These are phyloP conservation scores for Suillus ampliporus DNA, from an alignment of 768 basidiomycete genomes.

Conservation along the genomic window DNA sequence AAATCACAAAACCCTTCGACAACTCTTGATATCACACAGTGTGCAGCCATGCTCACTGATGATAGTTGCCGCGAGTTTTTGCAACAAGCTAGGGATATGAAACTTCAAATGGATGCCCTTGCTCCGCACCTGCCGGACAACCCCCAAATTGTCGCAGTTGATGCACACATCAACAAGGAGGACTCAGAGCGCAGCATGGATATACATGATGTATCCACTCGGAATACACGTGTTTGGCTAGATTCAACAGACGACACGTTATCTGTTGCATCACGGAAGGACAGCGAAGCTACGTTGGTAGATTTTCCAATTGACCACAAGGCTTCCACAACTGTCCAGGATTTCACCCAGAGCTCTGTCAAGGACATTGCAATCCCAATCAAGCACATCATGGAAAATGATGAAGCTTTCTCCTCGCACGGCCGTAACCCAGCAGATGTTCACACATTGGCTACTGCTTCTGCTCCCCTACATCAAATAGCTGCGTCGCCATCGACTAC, in stretches of 20 bases:
- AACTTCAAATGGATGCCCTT: conserved; percentile 24
- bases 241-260: conserved; percentile 17
- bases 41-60: conserved; percentile 32
- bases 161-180: not conserved
- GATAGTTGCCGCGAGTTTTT: conserved; percentile 29
- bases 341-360: not conserved
- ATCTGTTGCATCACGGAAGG: conserved; percentile 25
- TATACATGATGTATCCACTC: conserved; percentile 19
- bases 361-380: not conserved
- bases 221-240: conserved; percentile 23
- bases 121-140: conserved; percentile 9
- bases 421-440: not conserved
- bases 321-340: not conserved
- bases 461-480: not conserved
- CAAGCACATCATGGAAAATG: not conserved
- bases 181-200: conserved; percentile 18
- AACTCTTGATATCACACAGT: conserved; percentile 24
- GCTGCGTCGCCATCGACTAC: no score
- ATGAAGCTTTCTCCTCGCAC: not conserved
- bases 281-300: conserved; percentile 33
- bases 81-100: conserved; percentile 31
- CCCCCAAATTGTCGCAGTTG: conserved; percentile 4
- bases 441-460: not conserved
- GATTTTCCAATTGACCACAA: conserved; percentile 16
- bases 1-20: conserved; percentile 22